Conservation (phyloP, 2,329 filamentous ascomycete genomes). For the Aspergillus tanneri region DNA sequence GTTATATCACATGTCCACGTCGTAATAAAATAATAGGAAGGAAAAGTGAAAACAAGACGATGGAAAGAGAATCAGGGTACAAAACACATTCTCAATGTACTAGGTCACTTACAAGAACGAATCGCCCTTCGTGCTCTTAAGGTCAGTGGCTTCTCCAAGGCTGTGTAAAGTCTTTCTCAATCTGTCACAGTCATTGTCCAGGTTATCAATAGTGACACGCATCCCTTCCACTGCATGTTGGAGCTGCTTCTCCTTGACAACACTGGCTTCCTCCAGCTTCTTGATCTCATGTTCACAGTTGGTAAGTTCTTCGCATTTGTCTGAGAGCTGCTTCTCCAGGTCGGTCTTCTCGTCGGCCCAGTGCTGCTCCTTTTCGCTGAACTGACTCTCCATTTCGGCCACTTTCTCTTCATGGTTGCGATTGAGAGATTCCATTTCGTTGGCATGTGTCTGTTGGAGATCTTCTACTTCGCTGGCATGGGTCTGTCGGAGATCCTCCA, state of each 20-base stretch:
- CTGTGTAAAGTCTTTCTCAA: constrained; percentile 52
- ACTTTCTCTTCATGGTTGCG: constrained; percentile 29
- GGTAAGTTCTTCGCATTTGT: constrained; percentile 42
- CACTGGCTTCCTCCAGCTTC: constrained; percentile 46
- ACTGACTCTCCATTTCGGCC: constrained; percentile 26
- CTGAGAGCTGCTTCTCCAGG: constrained; percentile 40
- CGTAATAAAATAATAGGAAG: neutral
- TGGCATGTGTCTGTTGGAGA: constrained; percentile 24
- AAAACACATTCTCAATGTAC: constrained; percentile 23
- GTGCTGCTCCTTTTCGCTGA: constrained; percentile 32
- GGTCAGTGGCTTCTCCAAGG: constrained; percentile 52
- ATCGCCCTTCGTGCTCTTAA: constrained; percentile 51
- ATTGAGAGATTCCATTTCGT: constrained; percentile 27
- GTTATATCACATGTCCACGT: constrained; percentile 6
- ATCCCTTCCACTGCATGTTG: constrained; percentile 44
- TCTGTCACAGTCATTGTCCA: constrained; percentile 52
- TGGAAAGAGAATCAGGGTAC: constrained; percentile 8
- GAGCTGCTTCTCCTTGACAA: constrained; percentile 48
- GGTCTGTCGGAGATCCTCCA: constrained; percentile 24
- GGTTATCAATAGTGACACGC: constrained; percentile 50
- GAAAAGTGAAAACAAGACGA: constrained; percentile 8
- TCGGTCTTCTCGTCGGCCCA: constrained; percentile 36
- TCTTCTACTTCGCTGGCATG: constrained; percentile 28
- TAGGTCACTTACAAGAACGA: constrained; percentile 51
- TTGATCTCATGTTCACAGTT: constrained; percentile 46